A percentile compares a stretch with the other conserved stretches of the same genome.
Conservation (phyloP, 805 yeast genomes). For the Limtongia smithiae region DNA sequence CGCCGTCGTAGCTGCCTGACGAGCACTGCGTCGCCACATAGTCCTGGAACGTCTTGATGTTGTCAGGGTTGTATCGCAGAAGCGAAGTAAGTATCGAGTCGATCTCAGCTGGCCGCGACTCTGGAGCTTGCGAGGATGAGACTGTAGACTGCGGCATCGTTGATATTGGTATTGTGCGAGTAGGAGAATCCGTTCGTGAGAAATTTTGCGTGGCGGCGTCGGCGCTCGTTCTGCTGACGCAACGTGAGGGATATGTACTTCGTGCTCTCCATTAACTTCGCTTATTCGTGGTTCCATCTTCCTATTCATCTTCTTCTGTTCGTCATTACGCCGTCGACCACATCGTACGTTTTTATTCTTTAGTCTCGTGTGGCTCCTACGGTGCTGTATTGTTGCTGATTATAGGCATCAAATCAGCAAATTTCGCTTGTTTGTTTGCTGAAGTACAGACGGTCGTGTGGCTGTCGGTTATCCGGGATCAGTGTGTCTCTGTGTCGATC, state of each 20-base stretch:
- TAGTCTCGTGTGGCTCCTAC: no score
- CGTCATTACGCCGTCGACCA: neutral
- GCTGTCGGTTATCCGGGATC: no score
- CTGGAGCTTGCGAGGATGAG: constrained; percentile 28
- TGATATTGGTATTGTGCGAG: neutral
- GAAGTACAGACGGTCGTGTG: no score
- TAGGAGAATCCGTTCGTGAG: neutral
- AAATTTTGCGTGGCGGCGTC: neutral
- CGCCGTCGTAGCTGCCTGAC: constrained; percentile 37
- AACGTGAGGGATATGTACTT: neutral
- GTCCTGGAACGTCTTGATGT: constrained; percentile 45
- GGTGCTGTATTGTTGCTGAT: no score
- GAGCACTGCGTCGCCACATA: constrained; percentile 43
- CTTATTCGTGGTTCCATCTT: neutral
- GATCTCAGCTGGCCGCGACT: constrained; percentile 43
- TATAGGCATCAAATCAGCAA: no score
- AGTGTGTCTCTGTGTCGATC: no score
- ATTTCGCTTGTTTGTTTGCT: no score
- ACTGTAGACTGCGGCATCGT: constrained; percentile 12
- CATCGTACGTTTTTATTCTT: no score
- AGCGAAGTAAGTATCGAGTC: constrained; percentile 43
- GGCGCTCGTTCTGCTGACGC: neutral
- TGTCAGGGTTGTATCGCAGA: constrained; percentile 46
- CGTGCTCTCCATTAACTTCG: neutral
- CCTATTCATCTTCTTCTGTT: neutral